phyloP scores from a whole-genome alignment of 1,139 yeast species.

The Yamadazyma sp. region DNA sequence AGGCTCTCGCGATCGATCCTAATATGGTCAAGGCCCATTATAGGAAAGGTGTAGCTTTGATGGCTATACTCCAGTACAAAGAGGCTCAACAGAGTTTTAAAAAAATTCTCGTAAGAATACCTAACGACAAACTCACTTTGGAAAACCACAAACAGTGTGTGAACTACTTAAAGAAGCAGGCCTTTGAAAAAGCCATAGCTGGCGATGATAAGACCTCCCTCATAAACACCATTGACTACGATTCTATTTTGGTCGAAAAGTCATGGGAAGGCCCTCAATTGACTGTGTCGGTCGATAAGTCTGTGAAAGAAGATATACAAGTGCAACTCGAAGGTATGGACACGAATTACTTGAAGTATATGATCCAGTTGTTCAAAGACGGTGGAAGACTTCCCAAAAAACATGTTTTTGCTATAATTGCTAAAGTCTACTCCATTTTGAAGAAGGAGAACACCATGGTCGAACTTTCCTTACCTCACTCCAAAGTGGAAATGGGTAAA shows the following conservation, averaged over 20 bases:
- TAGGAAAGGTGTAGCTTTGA: conserved; percentile 79
- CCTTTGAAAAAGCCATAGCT: conserved; percentile 86
- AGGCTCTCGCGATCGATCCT: conserved; percentile 68
- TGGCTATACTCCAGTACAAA: conserved; percentile 74
- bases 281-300: conserved; percentile 33
- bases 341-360: conserved; percentile 55
- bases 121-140: conserved; percentile 69
- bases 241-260: conserved; percentile 54
- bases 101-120: conserved; percentile 59
- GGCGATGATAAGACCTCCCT: conserved; percentile 49
- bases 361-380: conserved; percentile 67
- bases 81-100: conserved; percentile 75
- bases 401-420: conserved; percentile 80
- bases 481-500: conserved; percentile 16
- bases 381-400: conserved; percentile 77
- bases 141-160: conserved; percentile 65
- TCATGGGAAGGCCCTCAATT: conserved; percentile 67
- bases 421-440: conserved; percentile 68
- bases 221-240: conserved; percentile 45
- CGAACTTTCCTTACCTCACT: conserved; percentile 56
- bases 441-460: conserved; percentile 70
- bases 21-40: conserved; percentile 74
- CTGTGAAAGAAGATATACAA: conserved; percentile 17
- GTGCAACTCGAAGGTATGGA: conserved; percentile 38
- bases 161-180: conserved; percentile 66